Evolutionary conservation across 208 protist genomes (phyloP), one percentile per base, ranked within the genome.

Genomic region (Spongospora subterranea): DNA sequence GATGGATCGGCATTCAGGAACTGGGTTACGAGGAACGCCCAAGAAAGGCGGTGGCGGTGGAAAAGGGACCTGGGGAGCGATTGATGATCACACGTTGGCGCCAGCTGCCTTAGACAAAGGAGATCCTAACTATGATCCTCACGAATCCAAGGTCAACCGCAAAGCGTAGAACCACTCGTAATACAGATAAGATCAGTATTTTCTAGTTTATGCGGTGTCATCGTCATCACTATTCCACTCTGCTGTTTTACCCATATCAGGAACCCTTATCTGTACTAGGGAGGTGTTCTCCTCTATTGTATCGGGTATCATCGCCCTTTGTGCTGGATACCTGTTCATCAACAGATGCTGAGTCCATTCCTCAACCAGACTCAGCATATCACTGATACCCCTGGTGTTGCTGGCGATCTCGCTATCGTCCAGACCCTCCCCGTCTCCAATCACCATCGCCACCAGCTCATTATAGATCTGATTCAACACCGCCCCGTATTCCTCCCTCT

Each of bases 11-110:
- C 71, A 82, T 43, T 82, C 71, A 6, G 71, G 71, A 35, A 45
- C 71, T 43, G 71, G 71, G 17, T 13, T 82, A 17, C 71, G 71
- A 35, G 71, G 71, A 13, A n/a, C 6, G 71, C 71, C 71, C 35
- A 82, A 82, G 71, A 82, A 82, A 43, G 71, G 71, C 71, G 71
- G 71, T n/a, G 71, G 17, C 13, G 71, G 71, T 43, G 71, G 71
- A 6, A 82, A 82, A 35, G 71, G 71, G 6, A 82, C 71, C 71
- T 82, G 71, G 71, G 71, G 71, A 20, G n/a, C 71, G 35, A 6
- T 82, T 35, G 40, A 35, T 43, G 71, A 82, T 43, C n/a, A 39
- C 71, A 82, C 71, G 17, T 6, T 39, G 35, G 71, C 71, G 71
- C 71, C 71, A n/a, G 71, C 71, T 43, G 71, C 71, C 6, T 20